Evolutionary conservation across 768 basidiomycete species (phyloP), one percentile per base, ranked within the genome.

Genomic region (Auriscalpium vulgare): DNA sequence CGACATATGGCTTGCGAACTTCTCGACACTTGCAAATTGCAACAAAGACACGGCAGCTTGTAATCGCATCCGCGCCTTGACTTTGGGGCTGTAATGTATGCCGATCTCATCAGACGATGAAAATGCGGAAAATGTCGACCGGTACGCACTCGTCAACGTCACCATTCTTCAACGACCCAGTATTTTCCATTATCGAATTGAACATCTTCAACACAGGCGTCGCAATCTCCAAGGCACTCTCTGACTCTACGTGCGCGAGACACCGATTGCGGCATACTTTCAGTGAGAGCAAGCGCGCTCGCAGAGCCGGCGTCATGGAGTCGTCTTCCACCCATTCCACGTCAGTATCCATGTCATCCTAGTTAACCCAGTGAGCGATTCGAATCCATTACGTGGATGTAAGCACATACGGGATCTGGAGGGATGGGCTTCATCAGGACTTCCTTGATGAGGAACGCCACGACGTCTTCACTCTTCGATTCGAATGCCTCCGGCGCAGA

Each of bases 241-340:
- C 80, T 4, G 78, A 72, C 7, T 70, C 62, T 0, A 82, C 82
- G 62, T 87, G 85, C 0, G 87, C 80, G 11, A 95, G 74, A 65
- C 85, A 84, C 16, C 93, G 84, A 67, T 93, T 85, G 23, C 90
- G 79, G 66, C 85, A 85, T 6, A 95, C 78, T 69, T 97, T 94
- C 21, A 98, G 67, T 1, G 84, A 79, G 8, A 86, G 70, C 3
- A 97, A 66, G 65, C 91, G 91, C 0, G 91, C 88, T 46, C 73
- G 74, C 1, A 91, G 77, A 4, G 76, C 73, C 2, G 76, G 71
- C 0, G 81, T 65, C 19, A 95, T 67, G 3, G 84, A 76, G 0
- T 75, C 75, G 37, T 93, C 85, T 36, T 85, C 80, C 10, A 81
- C 72, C 94, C 94, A 97, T 61, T 94, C 89, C 43, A 81, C 79